Conservation (phyloP, 164 flowering plant species). For the Brasenia schreberi region DNA sequence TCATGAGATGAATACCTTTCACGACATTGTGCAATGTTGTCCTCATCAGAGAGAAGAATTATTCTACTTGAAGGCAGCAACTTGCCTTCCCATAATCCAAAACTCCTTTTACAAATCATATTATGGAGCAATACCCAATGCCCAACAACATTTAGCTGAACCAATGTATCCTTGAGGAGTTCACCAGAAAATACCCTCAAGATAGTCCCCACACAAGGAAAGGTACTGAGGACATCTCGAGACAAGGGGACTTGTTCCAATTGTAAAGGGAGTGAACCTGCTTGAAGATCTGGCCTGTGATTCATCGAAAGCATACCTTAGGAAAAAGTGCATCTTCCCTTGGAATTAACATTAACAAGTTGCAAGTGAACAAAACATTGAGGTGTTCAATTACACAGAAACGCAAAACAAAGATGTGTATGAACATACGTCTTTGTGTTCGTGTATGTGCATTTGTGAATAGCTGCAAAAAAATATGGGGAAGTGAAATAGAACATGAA, state of each 20-base stretch:
- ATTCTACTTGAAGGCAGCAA: slow-evolving; percentile 38
- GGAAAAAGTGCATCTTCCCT: neutral
- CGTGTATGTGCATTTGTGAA: too few relatives aligned
- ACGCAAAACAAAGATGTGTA: too few relatives aligned
- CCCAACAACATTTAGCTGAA: slow-evolving; percentile 23
- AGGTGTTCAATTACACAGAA: too few relatives aligned
- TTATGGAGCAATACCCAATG: slow-evolving; percentile 56
- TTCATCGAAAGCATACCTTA: neutral
- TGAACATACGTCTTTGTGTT: too few relatives aligned
- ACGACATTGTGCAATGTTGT: slow-evolving; percentile 17
- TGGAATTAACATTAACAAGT: neutral
- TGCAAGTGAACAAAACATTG: too few relatives aligned
- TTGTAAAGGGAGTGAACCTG: slow-evolving; percentile 37
- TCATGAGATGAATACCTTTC: slow-evolving; percentile 27
- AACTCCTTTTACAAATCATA: slow-evolving; percentile 27
- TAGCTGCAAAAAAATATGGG: too few relatives aligned
- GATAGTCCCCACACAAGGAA: slow-evolving; percentile 67
- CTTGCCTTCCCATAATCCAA: slow-evolving; percentile 48
- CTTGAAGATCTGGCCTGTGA: neutral
- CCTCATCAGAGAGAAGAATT: slow-evolving; percentile 34
- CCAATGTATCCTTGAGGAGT: slow-evolving; percentile 21
- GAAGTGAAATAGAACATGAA: too few relatives aligned
- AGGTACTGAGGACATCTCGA: slow-evolving; percentile 39
- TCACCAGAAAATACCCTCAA: slow-evolving; percentile 37
- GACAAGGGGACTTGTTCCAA: slow-evolving; percentile 36